phyloP scores from a whole-genome alignment of 2,329 filamentous ascomycete genomes.

The Bretziella fagacearum region DNA sequence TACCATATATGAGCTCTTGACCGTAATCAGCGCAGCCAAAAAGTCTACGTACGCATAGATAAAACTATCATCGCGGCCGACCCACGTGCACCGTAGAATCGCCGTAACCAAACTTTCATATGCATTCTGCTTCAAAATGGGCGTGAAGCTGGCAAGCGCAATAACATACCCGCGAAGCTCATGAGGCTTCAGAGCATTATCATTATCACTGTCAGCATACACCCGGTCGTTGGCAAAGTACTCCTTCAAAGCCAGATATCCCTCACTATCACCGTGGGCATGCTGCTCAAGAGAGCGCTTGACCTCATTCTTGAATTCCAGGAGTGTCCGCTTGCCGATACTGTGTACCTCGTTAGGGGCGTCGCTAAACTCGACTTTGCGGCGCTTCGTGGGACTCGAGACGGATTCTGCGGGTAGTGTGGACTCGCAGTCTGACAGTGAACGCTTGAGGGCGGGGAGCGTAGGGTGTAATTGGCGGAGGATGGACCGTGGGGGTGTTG shows the following conservation, averaged over 20 bases:
- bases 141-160: constrained; percentile 44
- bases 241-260: constrained; percentile 44
- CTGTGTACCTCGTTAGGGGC: constrained; percentile 39
- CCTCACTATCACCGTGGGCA: constrained; percentile 38
- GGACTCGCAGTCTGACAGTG: constrained; percentile 17
- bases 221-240: constrained; percentile 34
- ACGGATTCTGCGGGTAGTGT: constrained; percentile 25
- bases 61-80: constrained; percentile 48
- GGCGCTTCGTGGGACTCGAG: constrained; percentile 34
- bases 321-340: constrained; percentile 34
- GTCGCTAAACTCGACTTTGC: constrained; percentile 42
- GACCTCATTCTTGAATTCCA: constrained; percentile 39
- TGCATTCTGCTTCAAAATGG: constrained; percentile 39
- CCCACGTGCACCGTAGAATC: constrained; percentile 45
- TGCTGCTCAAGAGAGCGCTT: constrained; percentile 39
- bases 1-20: constrained; percentile 62
- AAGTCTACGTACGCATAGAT: constrained; percentile 51
- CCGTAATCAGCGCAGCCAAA: constrained; percentile 56
- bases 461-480: constrained; percentile 26
- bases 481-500: constrained; percentile 35
- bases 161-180: constrained; percentile 44
- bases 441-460: constrained; percentile 9
- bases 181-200: constrained; percentile 31
- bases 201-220: constrained; percentile 27
- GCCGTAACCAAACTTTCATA: constrained; percentile 42